A percentile compares a stretch with the other conserved stretches of the same genome.
phyloP scores from a whole-genome alignment of 768 basidiomycete species.

The Hygrocybe coccinea region DNA sequence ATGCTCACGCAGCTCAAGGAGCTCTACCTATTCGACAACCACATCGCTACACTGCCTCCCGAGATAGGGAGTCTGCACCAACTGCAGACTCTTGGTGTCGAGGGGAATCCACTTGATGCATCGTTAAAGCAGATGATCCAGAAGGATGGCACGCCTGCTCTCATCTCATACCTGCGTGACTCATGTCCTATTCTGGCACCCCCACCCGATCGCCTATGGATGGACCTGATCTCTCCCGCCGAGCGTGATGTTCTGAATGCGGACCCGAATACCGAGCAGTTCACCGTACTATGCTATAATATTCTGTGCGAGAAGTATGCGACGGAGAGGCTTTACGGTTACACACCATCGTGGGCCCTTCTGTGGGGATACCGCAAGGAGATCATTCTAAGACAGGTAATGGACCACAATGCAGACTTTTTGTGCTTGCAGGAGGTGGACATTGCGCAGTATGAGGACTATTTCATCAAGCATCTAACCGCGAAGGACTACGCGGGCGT shows the following conservation, averaged over 20 bases:
- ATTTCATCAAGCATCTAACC: constrained; percentile 69
- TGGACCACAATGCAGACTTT: constrained; percentile 79
- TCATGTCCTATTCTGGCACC: constrained; percentile 76
- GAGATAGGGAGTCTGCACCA: constrained; percentile 90
- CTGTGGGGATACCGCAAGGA: constrained; percentile 94
- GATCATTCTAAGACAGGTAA: constrained; percentile 78
- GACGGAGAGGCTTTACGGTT: constrained; percentile 85
- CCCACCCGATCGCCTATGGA: constrained; percentile 81
- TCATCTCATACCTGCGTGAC: constrained; percentile 90
- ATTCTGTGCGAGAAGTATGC: constrained; percentile 91
- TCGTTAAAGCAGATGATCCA: constrained; percentile 75
- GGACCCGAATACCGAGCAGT: constrained; percentile 69
- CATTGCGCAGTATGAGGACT: constrained; percentile 87
- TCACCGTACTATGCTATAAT: constrained; percentile 86
- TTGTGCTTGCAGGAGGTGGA: constrained; percentile 96
- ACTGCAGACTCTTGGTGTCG: constrained; percentile 87
- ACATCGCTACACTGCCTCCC: constrained; percentile 74
- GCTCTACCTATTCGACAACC: constrained; percentile 93
- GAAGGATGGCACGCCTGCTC: constrained; percentile 88
- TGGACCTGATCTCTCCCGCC: constrained; percentile 49
- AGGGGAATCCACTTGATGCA: constrained; percentile 91
- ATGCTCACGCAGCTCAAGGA: constrained; percentile 88
- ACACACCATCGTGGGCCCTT: constrained; percentile 95
- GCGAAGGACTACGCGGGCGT: constrained; percentile 84
- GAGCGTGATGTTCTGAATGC: constrained; percentile 55